These are phyloP conservation scores for Viola pubescens DNA, from an alignment of 441 rosid species.

Conservation along the genomic window DNA sequence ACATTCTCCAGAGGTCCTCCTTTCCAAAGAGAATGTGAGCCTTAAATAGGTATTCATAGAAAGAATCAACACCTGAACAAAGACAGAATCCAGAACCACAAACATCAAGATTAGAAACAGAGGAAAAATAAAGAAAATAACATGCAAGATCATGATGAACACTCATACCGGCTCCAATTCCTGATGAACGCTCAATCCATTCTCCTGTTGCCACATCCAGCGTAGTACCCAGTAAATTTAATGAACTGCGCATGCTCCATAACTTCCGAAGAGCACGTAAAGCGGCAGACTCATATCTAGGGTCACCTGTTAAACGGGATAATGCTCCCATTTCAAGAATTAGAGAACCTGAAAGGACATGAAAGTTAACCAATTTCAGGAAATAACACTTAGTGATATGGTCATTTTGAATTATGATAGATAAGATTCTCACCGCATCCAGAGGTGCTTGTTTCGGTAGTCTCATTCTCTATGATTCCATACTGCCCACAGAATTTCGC, in stretches of 20 bases:
- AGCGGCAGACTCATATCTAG: slow-evolving; percentile 79
- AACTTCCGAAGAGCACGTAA: slow-evolving; percentile 78
- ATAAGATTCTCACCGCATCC: slow-evolving; percentile 66
- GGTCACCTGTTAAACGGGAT: slow-evolving; percentile 82
- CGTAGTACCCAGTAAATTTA: slow-evolving; percentile 80
- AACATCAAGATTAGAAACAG: slow-evolving; percentile 15
- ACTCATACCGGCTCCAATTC: slow-evolving; percentile 87
- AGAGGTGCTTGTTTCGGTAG: slow-evolving; percentile 92
- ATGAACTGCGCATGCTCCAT: slow-evolving; percentile 93
- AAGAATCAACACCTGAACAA: slow-evolving; percentile 86
- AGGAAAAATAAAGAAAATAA: slow-evolving; percentile 11
- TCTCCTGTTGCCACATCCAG: slow-evolving; percentile 70
- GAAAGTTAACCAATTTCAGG: slow-evolving; percentile 20
- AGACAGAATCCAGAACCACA: slow-evolving; percentile 22
- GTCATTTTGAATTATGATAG: slow-evolving; percentile 6
- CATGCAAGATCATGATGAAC: slow-evolving; percentile 6
- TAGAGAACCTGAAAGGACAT: slow-evolving; percentile 56
- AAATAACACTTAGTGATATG: slow-evolving; percentile 13
- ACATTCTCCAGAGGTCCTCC: slow-evolving; percentile 96
- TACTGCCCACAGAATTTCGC: slow-evolving; percentile 60
- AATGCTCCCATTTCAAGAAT: slow-evolving; percentile 97
- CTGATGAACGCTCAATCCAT: slow-evolving; percentile 89
- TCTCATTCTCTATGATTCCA: slow-evolving; percentile 80
- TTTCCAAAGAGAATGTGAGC: slow-evolving; percentile 92
- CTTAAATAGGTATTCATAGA: slow-evolving; percentile 84